Base-by-base conservation (phyloP, 73 alveolate species). In the Chromera velia region DNA sequence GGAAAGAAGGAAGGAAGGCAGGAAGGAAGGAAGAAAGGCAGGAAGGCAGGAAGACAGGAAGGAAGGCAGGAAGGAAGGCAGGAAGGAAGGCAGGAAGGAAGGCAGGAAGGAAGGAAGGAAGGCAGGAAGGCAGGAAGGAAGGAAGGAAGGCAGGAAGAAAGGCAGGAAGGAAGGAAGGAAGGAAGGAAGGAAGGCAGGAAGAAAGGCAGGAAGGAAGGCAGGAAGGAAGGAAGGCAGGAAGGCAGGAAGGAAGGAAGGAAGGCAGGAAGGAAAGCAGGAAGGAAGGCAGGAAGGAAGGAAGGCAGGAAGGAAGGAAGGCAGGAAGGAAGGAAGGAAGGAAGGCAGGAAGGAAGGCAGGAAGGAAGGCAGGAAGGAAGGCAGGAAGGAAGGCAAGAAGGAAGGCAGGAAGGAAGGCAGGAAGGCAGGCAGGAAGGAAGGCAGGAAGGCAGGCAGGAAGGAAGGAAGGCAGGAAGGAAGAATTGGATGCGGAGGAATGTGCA, bases 381-480 rank as follows among this genome's bases (percentile, higher is more conserved):
- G 72, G 72, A 63, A 63, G 72, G 72, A 63, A 63, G 72, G 32
- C 10, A 63, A 31, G 72, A 9, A 63, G 72, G 32, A 63, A 63
- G 72, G 72, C 9, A 63, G 72, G 72, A 63, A 63, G 72, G 72
- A 63, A 63, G 72, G 72, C 10, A 63, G 72, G 72, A 63, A 63
- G 72, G 9, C 10, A 63, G 72, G 72, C 10, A 63, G 72, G 72
- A 63, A 63, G 17, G 33, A 63, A 63, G 72, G 72, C 27, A 63
- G 72, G 72, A 63, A 63, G 72, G 32, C 10, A 63, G 72, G 72
- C 10, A 63, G 72, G 72, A 63, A 63, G 72, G 32, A 63, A 63
- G 72, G 72, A 9, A 63, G 72, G 32, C 10, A 63, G 72, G 72
- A n/a, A 63, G 72, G 72, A 63, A 63, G 72, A 31, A 63, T 18